Evolutionary conservation across 2,329 filamentous ascomycete species (phyloP).

Genomic region (Cladosporium cucumerinum): DNA sequence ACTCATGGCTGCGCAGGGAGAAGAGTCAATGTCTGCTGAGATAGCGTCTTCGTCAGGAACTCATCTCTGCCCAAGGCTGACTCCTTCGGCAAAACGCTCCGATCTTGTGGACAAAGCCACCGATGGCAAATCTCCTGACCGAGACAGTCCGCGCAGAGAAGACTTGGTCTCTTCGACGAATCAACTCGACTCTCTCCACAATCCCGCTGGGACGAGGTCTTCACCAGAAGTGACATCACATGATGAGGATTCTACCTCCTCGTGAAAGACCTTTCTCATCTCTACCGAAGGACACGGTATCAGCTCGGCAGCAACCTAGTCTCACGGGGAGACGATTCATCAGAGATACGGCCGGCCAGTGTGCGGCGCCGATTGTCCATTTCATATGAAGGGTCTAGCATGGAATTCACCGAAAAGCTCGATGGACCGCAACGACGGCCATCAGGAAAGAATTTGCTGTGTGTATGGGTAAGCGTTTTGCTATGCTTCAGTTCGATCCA

Average conservation of each 20-base stretch:
- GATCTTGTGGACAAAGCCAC: neutral
- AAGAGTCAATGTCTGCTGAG: neutral
- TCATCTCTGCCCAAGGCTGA: neutral
- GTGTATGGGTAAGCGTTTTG: too few species aligned
- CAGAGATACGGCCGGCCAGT: too few species aligned
- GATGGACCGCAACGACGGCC: too few species aligned
- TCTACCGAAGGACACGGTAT: neutral
- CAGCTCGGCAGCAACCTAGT: neutral
- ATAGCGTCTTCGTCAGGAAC: neutral
- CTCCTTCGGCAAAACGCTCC: neutral
- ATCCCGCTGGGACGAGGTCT: neutral
- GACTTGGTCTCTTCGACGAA: neutral
- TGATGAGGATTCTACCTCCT: too few species aligned
- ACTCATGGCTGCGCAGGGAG: neutral
- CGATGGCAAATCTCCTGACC: neutral
- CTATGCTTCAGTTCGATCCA: too few species aligned
- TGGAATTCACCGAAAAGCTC: too few species aligned
- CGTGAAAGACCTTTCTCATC: neutral
- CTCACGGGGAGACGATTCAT: neutral
- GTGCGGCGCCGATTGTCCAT: too few species aligned
- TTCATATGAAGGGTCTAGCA: too few species aligned
- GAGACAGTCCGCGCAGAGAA: neutral
- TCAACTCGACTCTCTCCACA: neutral
- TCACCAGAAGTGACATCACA: neutral
- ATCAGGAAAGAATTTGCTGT: too few species aligned